Conservation (phyloP, 2,329 filamentous ascomycete genomes). For the Diaporthe velutina region DNA sequence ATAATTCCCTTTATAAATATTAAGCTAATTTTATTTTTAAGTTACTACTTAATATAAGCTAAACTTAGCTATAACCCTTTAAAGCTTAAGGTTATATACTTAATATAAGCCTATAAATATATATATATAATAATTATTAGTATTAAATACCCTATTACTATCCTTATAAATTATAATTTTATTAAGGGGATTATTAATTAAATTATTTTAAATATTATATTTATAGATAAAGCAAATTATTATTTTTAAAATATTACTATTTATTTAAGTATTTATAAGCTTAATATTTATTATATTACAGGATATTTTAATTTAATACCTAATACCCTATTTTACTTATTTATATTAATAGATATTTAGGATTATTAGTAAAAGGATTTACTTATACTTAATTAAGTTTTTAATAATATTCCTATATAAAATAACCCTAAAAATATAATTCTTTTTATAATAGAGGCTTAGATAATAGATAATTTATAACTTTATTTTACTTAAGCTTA, state of each 20-base stretch:
- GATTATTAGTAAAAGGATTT: too few species aligned
- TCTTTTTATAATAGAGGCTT: too few species aligned
- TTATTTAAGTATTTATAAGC: not conserved
- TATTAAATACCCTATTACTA: not conserved
- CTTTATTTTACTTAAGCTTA: not conserved
- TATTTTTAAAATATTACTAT: not conserved
- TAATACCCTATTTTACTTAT: too few species aligned
- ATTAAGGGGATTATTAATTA: constrained; percentile 14
- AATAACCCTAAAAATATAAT: too few species aligned
- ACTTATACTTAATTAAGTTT: too few species aligned
- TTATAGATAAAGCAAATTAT: not conserved
- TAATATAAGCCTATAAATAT: not conserved
- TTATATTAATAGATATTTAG: too few species aligned
- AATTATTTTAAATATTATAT: constrained; percentile 10
- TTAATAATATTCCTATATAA: too few species aligned
- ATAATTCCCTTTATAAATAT: not conserved
- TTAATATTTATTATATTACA: too few species aligned
- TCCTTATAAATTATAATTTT: constrained; percentile 11
- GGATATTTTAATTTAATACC: too few species aligned
- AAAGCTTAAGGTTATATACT: not conserved
- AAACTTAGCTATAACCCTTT: constrained; percentile 3
- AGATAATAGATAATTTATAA: not conserved
- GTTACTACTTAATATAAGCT: not conserved
- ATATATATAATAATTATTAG: not conserved
- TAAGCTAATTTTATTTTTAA: constrained; percentile 10